These are phyloP conservation scores for Telopea speciosissima DNA, from an alignment of 177 flowering plant species.

Conservation along the genomic window DNA sequence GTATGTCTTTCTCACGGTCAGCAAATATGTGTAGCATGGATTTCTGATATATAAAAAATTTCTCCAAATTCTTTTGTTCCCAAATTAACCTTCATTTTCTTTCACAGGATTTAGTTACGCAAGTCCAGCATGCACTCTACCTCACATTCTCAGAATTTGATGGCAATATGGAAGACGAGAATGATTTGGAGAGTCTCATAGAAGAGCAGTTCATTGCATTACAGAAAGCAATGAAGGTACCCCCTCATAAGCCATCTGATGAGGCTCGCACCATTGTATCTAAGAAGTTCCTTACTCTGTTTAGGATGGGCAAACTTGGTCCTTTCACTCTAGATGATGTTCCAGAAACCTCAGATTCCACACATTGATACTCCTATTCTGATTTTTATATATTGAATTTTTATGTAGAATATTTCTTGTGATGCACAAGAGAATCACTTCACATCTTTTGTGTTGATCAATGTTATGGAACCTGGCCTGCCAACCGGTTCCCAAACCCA, in stretches of 20 bases:
- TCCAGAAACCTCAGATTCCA: slow-evolving; percentile 29
- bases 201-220: slow-evolving; percentile 67
- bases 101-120: slow-evolving; percentile 56
- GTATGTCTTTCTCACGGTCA: neutral
- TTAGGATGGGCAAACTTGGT: slow-evolving; percentile 84
- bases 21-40: neutral
- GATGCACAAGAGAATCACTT: too few relatives aligned
- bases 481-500: too few relatives aligned
- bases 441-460: too few relatives aligned
- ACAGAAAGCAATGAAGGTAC: slow-evolving; percentile 68
- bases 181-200: slow-evolving; percentile 63
- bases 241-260: slow-evolving; percentile 58
- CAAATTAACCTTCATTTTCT: neutral
- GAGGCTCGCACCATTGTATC: slow-evolving; percentile 79
- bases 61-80: neutral
- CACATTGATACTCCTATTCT: slow-evolving; percentile 10
- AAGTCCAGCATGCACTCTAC: slow-evolving; percentile 59
- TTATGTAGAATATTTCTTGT: too few relatives aligned
- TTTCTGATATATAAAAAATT: neutral
- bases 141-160: slow-evolving; percentile 46
- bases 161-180: slow-evolving; percentile 67
- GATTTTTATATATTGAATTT: neutral
- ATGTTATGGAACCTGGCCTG: too few relatives aligned
- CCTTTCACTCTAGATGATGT: slow-evolving; percentile 81
- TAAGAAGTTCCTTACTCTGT: slow-evolving; percentile 76